Evolutionary conservation across 208 protist genomes (phyloP).

Genomic region (Leishmania lainsoni): DNA sequence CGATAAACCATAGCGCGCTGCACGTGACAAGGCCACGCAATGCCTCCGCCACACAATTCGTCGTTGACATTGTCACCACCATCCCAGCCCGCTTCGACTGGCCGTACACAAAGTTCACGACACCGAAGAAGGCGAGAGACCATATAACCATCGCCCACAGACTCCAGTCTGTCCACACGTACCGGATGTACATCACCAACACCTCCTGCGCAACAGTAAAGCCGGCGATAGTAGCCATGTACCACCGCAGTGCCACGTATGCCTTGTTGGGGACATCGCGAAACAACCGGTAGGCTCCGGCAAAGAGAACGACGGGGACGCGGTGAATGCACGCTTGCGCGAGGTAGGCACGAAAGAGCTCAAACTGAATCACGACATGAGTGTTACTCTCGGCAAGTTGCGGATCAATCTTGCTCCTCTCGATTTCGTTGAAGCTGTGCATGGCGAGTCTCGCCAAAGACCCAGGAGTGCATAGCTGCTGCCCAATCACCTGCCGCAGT

Average conservation of each 20-base stretch:
- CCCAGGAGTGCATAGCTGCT: slow-evolving; percentile 25
- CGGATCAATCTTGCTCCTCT: slow-evolving; percentile 45
- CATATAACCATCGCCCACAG: slow-evolving; percentile 32
- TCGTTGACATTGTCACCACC: slow-evolving; percentile 54
- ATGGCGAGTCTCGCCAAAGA: slow-evolving; percentile 35
- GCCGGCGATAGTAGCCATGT: slow-evolving; percentile 67
- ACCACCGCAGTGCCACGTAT: slow-evolving; percentile 81
- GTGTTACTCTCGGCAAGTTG: slow-evolving; percentile 51
- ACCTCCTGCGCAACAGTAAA: slow-evolving; percentile 41
- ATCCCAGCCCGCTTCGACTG: slow-evolving; percentile 72
- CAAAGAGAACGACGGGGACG: slow-evolving; percentile 48
- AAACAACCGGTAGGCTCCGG: slow-evolving; percentile 51
- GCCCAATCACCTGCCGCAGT: slow-evolving; percentile 34
- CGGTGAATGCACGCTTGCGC: slow-evolving; percentile 37
- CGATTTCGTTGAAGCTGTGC: slow-evolving; percentile 51
- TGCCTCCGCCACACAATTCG: slow-evolving; percentile 52
- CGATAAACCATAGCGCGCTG: slow-evolving; percentile 55
- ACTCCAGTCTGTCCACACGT: slow-evolving; percentile 30
- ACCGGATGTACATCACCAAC: slow-evolving; percentile 55
- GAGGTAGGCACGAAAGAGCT: slow-evolving; percentile 58
- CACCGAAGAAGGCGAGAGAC: slow-evolving; percentile 50
- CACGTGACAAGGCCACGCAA: slow-evolving; percentile 55
- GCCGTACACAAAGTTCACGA: slow-evolving; percentile 88
- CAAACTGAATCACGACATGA: slow-evolving; percentile 82
- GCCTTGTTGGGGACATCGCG: slow-evolving; percentile 63